These are phyloP conservation scores for Pezicula rhizophila DNA, from an alignment of 2,329 filamentous ascomycete species.

Conservation along the genomic window DNA sequence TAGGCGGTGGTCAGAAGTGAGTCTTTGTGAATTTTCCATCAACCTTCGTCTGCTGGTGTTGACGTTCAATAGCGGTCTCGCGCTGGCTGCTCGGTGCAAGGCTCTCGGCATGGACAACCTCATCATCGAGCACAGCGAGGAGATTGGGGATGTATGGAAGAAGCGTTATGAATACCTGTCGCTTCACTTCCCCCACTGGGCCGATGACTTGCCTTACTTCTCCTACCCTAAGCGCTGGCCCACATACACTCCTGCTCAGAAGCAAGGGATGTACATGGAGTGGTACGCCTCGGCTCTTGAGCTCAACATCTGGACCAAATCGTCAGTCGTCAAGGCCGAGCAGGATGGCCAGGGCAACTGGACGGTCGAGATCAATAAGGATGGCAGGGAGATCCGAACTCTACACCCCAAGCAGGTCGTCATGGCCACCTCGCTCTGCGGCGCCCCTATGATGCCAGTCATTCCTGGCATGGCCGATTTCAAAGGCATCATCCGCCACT, in stretches of 20 bases:
- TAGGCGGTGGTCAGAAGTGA: not conserved
- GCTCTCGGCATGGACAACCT: conserved; percentile 23
- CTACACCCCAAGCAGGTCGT: conserved; percentile 46
- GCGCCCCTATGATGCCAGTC: conserved; percentile 29
- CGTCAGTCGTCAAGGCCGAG: not conserved
- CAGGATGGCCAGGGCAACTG: not conserved
- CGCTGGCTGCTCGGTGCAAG: conserved; percentile 20
- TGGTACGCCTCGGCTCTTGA: not conserved
- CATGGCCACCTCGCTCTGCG: conserved; percentile 49
- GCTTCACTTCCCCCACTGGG: conserved; percentile 60
- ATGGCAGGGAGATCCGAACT: conserved; percentile 34
- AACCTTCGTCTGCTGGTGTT: conserved; percentile 11
- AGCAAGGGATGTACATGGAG: conserved; percentile 43
- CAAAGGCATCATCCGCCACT: conserved; percentile 46
- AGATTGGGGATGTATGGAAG: conserved; percentile 55
- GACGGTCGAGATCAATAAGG: conserved; percentile 27
- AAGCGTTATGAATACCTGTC: conserved; percentile 50
- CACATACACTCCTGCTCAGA: conserved; percentile 63
- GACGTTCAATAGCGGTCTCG: conserved; percentile 20
- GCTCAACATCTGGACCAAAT: not conserved
- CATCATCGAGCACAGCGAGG: conserved; percentile 42
- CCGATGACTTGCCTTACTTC: conserved; percentile 54
- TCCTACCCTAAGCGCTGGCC: conserved; percentile 58
- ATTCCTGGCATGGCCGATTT: conserved; percentile 39
- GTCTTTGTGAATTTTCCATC: conserved; percentile 3